Base-by-base conservation (phyloP, 148 eudicot genomes). In the Bassia scoparia region DNA sequence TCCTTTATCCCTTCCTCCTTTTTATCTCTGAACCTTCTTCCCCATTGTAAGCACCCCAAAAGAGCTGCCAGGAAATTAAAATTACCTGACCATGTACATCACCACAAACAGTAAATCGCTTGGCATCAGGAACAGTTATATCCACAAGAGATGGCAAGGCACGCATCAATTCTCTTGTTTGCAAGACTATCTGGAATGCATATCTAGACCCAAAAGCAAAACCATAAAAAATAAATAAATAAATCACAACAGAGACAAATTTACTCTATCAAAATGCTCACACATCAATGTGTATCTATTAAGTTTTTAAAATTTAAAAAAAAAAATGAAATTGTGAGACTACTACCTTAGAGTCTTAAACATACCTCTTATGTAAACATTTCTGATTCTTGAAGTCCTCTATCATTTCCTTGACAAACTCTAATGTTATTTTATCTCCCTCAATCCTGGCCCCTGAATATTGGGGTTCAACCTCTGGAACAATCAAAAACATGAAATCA, bases 51-150 rank as follows among this genome's bases (percentile, higher is more conserved):
- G 12, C 6, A 41, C 46, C 10, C 46, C 12, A 11, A 41, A 41
- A 59, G 23, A 46, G 34, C 23, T 59, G 65, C 7, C 26, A 41
- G 41, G 62, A 73, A 69, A 66, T 26, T 18, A 23, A 31, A 60
- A 56, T 77, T 95, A 96, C 99, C 99, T 96, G 99, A 54, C 99
- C 99, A 85, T 96, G 99, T 75, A 96, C 99, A 77, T 92, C 99
- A 79, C 99, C 99, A 78, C 99, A 96, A 14, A 96, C 88, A 30
- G 96, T 96, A 81, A 96, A 92, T 78, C 85, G 89, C 79, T 92
- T 92, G 62, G 95, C 95, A 74, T 86, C 82, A n/a, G 95, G 94
- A 49, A 96, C 85, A 79, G 82, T 76, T 76, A 96, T 76, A 78
- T 96, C 96, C 61, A 96, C 99, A 71, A 96, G 95, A 69, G 99